These are phyloP conservation scores for Manihot esculenta DNA, from an alignment of 441 rosid species.

Conservation along the genomic window DNA sequence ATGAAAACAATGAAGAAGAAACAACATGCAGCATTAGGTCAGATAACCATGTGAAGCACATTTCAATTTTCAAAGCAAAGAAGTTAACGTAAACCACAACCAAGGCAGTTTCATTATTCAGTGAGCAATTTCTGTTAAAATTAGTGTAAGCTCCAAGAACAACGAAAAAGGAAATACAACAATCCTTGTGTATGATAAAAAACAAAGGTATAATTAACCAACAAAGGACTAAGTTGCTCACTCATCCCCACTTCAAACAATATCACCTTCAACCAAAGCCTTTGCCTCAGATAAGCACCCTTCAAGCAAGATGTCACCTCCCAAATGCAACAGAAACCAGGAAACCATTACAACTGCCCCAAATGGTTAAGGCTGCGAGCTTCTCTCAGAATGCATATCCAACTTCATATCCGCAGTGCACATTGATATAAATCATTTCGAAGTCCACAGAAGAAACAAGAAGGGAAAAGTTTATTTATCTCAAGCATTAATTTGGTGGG, in stretches of 20 bases:
- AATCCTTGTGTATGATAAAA: not conserved
- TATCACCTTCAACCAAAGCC: not conserved
- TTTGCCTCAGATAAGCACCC: not conserved
- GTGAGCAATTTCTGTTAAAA: not conserved
- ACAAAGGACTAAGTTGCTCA: not conserved
- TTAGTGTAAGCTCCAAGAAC: not conserved
- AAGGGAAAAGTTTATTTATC: too few relatives aligned
- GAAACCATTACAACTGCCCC: not conserved
- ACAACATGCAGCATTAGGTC: not conserved
- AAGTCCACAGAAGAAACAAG: too few relatives aligned
- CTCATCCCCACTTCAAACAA: not conserved
- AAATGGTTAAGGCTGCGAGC: not conserved
- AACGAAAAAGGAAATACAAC: not conserved
- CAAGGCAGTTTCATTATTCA: not conserved
- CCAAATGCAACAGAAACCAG: not conserved
- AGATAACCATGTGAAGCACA: constrained; percentile 5
- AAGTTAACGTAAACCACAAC: not conserved
- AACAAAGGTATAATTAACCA: not conserved
- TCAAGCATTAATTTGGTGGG: too few relatives aligned
- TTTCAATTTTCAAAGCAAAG: not conserved
- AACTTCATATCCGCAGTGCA: too few relatives aligned
- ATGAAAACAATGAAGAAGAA: constrained; percentile 3
- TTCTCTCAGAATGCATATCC: not conserved
- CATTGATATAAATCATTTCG: too few relatives aligned
- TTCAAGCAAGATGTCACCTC: not conserved